Conservation (phyloP, 495 filamentous ascomycete genomes). For the Aspergillus sparsus region DNA sequence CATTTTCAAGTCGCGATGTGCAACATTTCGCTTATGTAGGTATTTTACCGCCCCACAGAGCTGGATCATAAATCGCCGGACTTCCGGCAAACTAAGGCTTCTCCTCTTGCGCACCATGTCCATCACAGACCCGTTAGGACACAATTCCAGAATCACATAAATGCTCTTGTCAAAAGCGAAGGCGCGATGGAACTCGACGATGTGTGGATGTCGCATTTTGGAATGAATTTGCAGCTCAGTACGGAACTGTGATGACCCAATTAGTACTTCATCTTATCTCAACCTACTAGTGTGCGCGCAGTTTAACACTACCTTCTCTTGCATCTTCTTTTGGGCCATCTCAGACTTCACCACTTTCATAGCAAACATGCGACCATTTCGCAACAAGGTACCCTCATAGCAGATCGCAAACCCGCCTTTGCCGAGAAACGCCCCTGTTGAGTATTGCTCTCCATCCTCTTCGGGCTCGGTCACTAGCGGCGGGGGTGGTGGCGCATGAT, state of each 20-base stretch:
- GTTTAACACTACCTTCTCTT: slow-evolving; percentile 72
- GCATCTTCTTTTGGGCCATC: slow-evolving; percentile 80
- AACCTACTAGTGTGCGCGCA: background rate
- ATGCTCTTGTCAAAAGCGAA: slow-evolving; percentile 87
- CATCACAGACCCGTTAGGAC: slow-evolving; percentile 95
- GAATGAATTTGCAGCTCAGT: slow-evolving; percentile 97
- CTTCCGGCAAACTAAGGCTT: slow-evolving; percentile 85
- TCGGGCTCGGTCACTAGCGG: slow-evolving; percentile 74
- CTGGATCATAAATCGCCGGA: slow-evolving; percentile 88
- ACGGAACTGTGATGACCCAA: slow-evolving; percentile 67
- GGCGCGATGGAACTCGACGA: slow-evolving; percentile 91
- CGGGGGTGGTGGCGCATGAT: slow-evolving; percentile 77
- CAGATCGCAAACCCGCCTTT: slow-evolving; percentile 97
- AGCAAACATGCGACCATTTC: slow-evolving; percentile 68
- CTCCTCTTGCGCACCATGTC: slow-evolving; percentile 92
- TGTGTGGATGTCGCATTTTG: slow-evolving; percentile 91
- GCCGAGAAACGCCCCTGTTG: slow-evolving; percentile 78
- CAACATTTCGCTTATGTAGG: slow-evolving; percentile 89
- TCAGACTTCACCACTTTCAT: slow-evolving; percentile 89
- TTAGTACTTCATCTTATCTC: slow-evolving; percentile 28
- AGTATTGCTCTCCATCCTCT: slow-evolving; percentile 73
- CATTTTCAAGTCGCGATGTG: slow-evolving; percentile 96
- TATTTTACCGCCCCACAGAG: slow-evolving; percentile 96
- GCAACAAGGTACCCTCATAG: slow-evolving; percentile 69
- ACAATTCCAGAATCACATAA: slow-evolving; percentile 92